These are phyloP conservation scores for Aspergillus nidulans DNA, from an alignment of 495 filamentous ascomycete genomes.

Conservation along the genomic window DNA sequence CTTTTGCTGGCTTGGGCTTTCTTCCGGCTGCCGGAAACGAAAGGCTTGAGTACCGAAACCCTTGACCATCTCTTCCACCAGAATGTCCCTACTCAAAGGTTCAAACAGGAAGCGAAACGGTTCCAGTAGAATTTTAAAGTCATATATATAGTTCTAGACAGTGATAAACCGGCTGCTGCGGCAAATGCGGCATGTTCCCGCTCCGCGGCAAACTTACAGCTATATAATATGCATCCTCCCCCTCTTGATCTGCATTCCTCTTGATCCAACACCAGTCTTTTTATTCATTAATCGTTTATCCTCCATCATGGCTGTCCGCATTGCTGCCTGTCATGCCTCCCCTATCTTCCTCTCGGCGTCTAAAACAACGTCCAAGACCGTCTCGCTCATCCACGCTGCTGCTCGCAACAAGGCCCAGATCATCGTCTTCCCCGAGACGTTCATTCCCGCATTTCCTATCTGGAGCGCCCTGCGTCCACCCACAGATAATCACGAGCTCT, in stretches of 20 bases:
- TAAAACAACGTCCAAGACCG: conserved; percentile 34
- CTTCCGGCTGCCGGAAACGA: background rate
- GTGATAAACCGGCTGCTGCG: too few relatives aligned
- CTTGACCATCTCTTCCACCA: conserved; percentile 68
- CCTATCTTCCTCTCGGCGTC: conserved; percentile 29
- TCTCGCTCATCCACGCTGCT: conserved; percentile 34
- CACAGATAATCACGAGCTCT: conserved; percentile 28
- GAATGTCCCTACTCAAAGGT: conserved; percentile 62
- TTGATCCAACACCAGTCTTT: too few relatives aligned
- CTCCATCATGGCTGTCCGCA: conserved; percentile 5
- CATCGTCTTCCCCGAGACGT: conserved; percentile 46
- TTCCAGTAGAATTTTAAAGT: background rate
- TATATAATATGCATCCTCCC: too few relatives aligned
- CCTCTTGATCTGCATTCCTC: too few relatives aligned
- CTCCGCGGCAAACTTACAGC: too few relatives aligned
- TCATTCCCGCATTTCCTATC: conserved; percentile 33
- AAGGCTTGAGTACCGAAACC: conserved; percentile 64
- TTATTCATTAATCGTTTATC: too few relatives aligned
- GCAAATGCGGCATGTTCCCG: too few relatives aligned
- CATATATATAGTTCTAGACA: too few relatives aligned
- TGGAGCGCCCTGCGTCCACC: conserved; percentile 31
- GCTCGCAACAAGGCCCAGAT: conserved; percentile 39
- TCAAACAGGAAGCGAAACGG: conserved; percentile 28
- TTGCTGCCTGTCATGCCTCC: conserved; percentile 33
- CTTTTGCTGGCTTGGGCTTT: conserved; percentile 68